Evolutionary conservation across 2,329 filamentous ascomycete genomes (phyloP), one percentile per base, ranked within the genome.

Genomic region (Penicillium sp.): DNA sequence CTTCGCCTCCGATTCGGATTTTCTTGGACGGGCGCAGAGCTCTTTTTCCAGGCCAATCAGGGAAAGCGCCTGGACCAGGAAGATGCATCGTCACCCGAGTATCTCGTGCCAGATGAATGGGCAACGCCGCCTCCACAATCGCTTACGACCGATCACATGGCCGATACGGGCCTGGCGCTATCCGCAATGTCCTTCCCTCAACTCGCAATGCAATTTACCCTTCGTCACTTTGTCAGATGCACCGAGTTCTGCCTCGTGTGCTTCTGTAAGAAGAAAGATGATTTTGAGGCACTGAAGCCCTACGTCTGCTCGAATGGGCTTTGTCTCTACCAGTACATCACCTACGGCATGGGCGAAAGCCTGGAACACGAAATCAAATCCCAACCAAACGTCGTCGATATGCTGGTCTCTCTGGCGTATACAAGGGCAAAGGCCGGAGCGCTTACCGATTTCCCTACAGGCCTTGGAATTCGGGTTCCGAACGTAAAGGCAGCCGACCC

Each of bases 171-270:
- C 1, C 43, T 46, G 2, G 39, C 41, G 8, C 40, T 61, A 1
- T 59, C 68, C n/a, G 50, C 65, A 10, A 61, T 75, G 40, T 83
- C 80, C 1, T 74, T 84, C 29, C 81, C 81, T 6, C 68, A 83
- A 3, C 66, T 81, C 2, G 76, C 75, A 1, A 88, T 89, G 78
- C 87, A 95, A 56, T 93, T 91, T 58, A 78, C 83, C 0, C 74
- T 95, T 24, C 83, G 85, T 1, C 87, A 90, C 60, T 82, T 95
- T 52, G 80, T 87, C 6, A 84, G 82, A 50, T 95, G 89, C 66
- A 89, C 88, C 0, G 84, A 93, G 46, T 95, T 92, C 67, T 96
- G 91, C 67, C 78, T 95, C 47, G 83, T 91, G 23, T 96, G 91
- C 62, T 88, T 95, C 67, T 80, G 80, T 57, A 84, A 79, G 57